These are phyloP conservation scores for Colletotrichum euphorbiae DNA, from an alignment of 2,329 filamentous ascomycete genomes.

Conservation along the genomic window DNA sequence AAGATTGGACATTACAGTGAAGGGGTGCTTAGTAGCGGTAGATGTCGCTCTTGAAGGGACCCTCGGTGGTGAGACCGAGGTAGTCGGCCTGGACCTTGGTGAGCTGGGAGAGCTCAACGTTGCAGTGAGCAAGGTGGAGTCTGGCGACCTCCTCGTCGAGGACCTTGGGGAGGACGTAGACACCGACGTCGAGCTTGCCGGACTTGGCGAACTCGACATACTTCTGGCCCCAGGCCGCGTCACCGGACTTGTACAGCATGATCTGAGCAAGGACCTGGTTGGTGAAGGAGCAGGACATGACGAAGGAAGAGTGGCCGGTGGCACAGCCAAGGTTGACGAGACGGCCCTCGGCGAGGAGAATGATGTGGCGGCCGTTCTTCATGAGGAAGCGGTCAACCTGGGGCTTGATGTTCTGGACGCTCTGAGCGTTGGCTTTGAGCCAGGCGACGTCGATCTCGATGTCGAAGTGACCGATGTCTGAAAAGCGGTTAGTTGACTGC, in stretches of 20 bases:
- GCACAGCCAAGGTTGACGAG: slow-evolving; percentile 99
- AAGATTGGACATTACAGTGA: slow-evolving; percentile 48
- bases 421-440: slow-evolving; percentile 96
- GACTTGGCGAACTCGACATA: slow-evolving; percentile 96
- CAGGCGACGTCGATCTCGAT: slow-evolving; percentile 99
- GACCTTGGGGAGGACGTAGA: slow-evolving; percentile 98
- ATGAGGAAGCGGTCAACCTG: slow-evolving; percentile 99
- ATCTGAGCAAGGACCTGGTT: slow-evolving; percentile 99
- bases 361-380: slow-evolving; percentile 94
- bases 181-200: slow-evolving; percentile 89
- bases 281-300: slow-evolving; percentile 99
- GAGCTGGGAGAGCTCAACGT: slow-evolving; percentile 92
- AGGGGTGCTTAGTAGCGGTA: slow-evolving; percentile 59
- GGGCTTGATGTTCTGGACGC: slow-evolving; percentile 98
- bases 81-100: slow-evolving; percentile 92
- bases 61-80: slow-evolving; percentile 85
- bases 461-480: slow-evolving; percentile 99
- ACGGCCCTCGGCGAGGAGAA: slow-evolving; percentile 97
- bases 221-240: slow-evolving; percentile 89
- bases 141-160: slow-evolving; percentile 98
- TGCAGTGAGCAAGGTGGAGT: slow-evolving; percentile 92
- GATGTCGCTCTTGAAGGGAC: slow-evolving; percentile 96
- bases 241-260: slow-evolving; percentile 93
- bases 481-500: slow-evolving; percentile 21
- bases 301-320: slow-evolving; percentile 98